A percentile compares a stretch with the other conserved stretches of the same genome.
Conservation (phyloP, 2,329 filamentous ascomycete genomes). For the Trichoderma koningiopsis region DNA sequence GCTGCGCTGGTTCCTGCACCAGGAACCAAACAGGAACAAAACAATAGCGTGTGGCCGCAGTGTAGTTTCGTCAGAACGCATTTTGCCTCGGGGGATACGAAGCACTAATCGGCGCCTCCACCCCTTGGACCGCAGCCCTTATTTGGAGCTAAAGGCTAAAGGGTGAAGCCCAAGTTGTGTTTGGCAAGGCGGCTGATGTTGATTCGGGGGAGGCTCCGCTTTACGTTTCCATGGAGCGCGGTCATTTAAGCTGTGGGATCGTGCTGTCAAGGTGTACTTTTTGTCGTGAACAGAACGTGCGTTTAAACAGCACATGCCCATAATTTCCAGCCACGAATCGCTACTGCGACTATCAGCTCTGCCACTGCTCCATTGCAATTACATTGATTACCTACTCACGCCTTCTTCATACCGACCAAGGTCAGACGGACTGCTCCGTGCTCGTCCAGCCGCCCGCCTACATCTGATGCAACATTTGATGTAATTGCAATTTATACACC, state of each 20-base stretch:
- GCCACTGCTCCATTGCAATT: not conserved
- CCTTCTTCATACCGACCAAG: no score
- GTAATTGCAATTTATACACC: slow-evolving; percentile 4
- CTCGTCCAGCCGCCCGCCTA: not conserved
- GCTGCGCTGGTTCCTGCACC: slow-evolving; percentile 26
- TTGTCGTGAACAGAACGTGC: not conserved
- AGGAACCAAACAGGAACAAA: slow-evolving; percentile 18
- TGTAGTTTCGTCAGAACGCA: slow-evolving; percentile 10
- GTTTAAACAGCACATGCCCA: not conserved
- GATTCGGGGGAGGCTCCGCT: slow-evolving; percentile 2
- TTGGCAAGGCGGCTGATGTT: not conserved
- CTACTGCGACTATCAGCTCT: not conserved
- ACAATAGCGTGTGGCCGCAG: slow-evolving; percentile 13
- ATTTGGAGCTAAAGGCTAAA: slow-evolving; percentile 19
- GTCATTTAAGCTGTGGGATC: not conserved
- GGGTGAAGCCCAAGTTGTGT: slow-evolving; percentile 1
- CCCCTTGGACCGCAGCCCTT: slow-evolving; percentile 8
- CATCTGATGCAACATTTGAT: slow-evolving; percentile 11
- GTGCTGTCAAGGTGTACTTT: not conserved
- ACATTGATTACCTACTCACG: not conserved
- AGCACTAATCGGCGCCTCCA: slow-evolving; percentile 23
- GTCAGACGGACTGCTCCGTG: not conserved
- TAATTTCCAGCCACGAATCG: not conserved
- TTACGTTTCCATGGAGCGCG: not conserved
- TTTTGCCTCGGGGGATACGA: slow-evolving; percentile 24